Conservation (phyloP, 2,329 filamentous ascomycete genomes). For the Elsinoe batatas region DNA sequence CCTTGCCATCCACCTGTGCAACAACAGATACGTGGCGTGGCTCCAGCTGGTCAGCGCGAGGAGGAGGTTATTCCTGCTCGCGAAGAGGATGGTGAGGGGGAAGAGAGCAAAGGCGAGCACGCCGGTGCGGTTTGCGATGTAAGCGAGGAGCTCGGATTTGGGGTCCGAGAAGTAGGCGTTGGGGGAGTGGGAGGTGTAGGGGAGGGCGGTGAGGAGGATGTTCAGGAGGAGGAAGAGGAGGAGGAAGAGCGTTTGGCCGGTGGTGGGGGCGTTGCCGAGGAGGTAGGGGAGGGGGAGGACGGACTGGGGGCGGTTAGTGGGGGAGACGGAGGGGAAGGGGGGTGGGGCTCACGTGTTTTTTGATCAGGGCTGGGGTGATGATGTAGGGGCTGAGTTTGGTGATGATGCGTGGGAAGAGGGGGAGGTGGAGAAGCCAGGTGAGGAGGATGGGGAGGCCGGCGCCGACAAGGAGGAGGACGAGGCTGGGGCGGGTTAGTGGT, state of each 20-base stretch:
- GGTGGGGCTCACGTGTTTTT: conserved; percentile 1
- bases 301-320: not conserved
- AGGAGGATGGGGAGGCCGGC: conserved; percentile 17
- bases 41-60: conserved; percentile 42
- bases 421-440: conserved; percentile 16
- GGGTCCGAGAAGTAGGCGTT: conserved; percentile 21
- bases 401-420: not conserved
- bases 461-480: conserved; percentile 18
- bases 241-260: conserved; percentile 22
- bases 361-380: conserved; percentile 4
- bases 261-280: conserved; percentile 3
- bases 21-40: conserved; percentile 39
- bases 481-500: conserved; percentile 14
- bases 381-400: conserved; percentile 12
- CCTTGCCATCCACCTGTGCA: conserved; percentile 42
- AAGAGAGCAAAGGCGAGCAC: conserved; percentile 33
- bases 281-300: not conserved
- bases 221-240: conserved; percentile 24
- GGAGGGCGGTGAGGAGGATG: conserved; percentile 22
- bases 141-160: conserved; percentile 25
- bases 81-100: conserved; percentile 37
- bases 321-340: not conserved
- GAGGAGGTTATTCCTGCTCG: conserved; percentile 40
- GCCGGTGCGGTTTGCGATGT: conserved; percentile 35
- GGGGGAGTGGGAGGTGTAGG: conserved; percentile 19